Evolutionary conservation across 2,329 filamentous ascomycete genomes (phyloP).

Genomic region (Trichoderma simmonsii): DNA sequence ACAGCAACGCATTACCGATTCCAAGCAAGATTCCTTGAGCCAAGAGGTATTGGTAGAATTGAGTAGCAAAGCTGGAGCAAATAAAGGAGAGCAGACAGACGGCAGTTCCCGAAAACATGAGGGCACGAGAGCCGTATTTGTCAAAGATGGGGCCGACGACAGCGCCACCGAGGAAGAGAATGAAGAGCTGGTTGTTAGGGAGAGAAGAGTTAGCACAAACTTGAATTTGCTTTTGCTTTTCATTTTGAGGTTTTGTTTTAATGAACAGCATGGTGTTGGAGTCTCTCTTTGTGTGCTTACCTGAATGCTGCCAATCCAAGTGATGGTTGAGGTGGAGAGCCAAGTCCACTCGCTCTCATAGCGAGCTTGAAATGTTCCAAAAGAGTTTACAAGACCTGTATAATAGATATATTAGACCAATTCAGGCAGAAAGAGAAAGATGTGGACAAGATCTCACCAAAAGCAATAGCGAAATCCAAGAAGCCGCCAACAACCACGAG

Average conservation of each 20-base stretch:
- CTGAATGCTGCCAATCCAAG: conserved; percentile 41
- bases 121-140: conserved; percentile 34
- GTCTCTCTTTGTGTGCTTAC: conserved; percentile 14
- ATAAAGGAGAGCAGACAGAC: conserved; percentile 39
- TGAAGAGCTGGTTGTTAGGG: conserved; percentile 31
- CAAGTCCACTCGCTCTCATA: conserved; percentile 40
- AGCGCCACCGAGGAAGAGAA: conserved; percentile 39
- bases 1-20: conserved; percentile 38
- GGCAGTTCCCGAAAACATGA: conserved; percentile 36
- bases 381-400: conserved; percentile 38
- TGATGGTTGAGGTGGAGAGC: conserved; percentile 31
- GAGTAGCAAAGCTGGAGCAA: conserved; percentile 29
- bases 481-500: conserved; percentile 33
- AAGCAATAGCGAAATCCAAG: conserved; percentile 28
- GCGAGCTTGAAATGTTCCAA: conserved; percentile 54
- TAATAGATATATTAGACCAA: not conserved
- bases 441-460: conserved; percentile 18
- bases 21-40: conserved; percentile 42
- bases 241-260: not conserved
- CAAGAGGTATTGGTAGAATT: conserved; percentile 39
- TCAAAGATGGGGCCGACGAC: conserved; percentile 41
- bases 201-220: not conserved
- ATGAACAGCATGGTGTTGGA: not conserved
- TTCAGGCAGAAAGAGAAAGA: not conserved
- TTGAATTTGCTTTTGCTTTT: not conserved